These are phyloP conservation scores for Penicillium subrubescens DNA, from an alignment of 495 filamentous ascomycete species.

Conservation along the genomic window DNA sequence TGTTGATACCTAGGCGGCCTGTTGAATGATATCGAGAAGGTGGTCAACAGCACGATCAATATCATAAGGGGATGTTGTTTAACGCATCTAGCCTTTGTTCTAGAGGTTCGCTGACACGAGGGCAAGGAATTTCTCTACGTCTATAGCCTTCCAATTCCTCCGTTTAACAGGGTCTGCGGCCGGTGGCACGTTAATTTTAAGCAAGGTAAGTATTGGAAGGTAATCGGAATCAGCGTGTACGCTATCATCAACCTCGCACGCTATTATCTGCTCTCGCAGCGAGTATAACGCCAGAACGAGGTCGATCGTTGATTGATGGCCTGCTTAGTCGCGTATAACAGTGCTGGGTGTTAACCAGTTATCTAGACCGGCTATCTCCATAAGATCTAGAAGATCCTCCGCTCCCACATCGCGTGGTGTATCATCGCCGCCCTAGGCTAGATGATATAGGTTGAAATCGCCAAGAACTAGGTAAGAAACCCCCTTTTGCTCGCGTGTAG, in stretches of 20 bases:
- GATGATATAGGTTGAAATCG: too few relatives aligned
- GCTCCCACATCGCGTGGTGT: background rate
- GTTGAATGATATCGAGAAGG: background rate
- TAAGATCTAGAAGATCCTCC: background rate
- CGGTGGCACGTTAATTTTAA: background rate
- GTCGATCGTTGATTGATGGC: slow-evolving; percentile 12
- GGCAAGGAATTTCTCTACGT: background rate
- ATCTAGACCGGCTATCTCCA: background rate
- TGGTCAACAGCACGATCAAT: slow-evolving; percentile 1
- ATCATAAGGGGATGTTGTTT: too few relatives aligned
- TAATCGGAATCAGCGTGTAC: slow-evolving; percentile 6
- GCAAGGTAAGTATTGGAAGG: background rate
- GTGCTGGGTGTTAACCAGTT: slow-evolving; percentile 6
- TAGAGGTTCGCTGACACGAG: background rate
- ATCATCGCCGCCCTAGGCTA: background rate
- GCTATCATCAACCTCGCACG: background rate
- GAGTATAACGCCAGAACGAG: background rate
- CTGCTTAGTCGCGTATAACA: slow-evolving; percentile 1
- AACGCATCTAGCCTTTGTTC: too few relatives aligned
- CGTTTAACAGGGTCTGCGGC: background rate
- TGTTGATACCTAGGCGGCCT: slow-evolving; percentile 4
- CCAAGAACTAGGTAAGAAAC: background rate
- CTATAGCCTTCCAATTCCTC: background rate
- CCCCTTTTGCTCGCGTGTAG: background rate
- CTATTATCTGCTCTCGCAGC: background rate